Percentiles rank a stretch among this genome's conserved stretches.
phyloP scores from a whole-genome alignment of 1,284 basidiomycete genomes.

The Cutaneotrichosporon mucoides region DNA sequence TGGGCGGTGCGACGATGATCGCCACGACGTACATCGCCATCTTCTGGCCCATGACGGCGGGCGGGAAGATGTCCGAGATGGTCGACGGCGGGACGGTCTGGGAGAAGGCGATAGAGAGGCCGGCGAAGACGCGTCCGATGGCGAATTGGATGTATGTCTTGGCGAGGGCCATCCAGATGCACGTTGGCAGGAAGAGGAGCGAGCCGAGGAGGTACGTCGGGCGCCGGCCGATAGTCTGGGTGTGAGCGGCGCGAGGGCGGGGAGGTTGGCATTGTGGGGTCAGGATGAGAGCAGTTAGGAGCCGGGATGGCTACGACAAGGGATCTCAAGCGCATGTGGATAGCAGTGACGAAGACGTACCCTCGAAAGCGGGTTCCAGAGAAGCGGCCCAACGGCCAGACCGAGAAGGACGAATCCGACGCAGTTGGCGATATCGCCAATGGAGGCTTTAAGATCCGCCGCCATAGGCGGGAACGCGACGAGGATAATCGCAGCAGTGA shows the following conservation, averaged over 20 bases:
- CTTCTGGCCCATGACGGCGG: constrained; percentile 41
- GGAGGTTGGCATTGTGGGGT: too few species aligned
- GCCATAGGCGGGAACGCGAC: constrained; percentile 5
- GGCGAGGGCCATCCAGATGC: constrained; percentile 41
- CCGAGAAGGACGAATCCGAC: constrained; percentile 47
- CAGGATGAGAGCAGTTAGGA: too few species aligned
- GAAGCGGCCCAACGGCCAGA: constrained; percentile 41
- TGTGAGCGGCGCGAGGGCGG: too few species aligned
- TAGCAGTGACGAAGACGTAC: neutral
- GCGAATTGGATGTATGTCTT: constrained; percentile 24
- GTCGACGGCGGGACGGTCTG: constrained; percentile 36
- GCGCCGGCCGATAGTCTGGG: constrained; percentile 34
- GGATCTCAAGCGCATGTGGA: too few species aligned
- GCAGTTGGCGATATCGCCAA: constrained; percentile 38
- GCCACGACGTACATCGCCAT: constrained; percentile 38
- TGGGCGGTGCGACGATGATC: constrained; percentile 36
- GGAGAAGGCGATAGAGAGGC: constrained; percentile 24
- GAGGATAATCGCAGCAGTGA: constrained; percentile 14
- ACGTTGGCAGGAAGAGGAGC: constrained; percentile 40
- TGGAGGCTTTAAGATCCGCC: constrained; percentile 8
- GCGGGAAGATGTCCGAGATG: constrained; percentile 33
- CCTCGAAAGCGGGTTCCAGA: constrained; percentile 32
- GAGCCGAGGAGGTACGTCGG: constrained; percentile 44
- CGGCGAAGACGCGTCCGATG: constrained; percentile 29
- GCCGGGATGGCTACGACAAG: too few species aligned